Base-by-base conservation (phyloP, 2,329 filamentous ascomycete genomes). In the Colletotrichum liriopes region DNA sequence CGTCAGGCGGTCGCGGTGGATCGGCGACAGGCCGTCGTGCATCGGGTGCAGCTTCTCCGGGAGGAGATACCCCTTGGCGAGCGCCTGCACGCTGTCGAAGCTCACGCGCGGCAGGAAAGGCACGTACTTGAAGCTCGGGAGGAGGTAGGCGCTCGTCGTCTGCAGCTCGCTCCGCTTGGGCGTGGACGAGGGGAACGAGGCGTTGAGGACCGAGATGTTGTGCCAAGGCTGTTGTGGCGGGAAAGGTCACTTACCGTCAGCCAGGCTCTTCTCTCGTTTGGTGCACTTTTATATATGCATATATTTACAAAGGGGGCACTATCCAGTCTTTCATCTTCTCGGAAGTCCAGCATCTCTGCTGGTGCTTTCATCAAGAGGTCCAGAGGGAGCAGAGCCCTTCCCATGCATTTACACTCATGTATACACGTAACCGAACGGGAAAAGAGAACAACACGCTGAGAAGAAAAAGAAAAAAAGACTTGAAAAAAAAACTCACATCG, bases 121-220 rank as follows among this genome's bases (percentile, higher is more conserved):
- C 20, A 97, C 85, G 81, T 95, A 95, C 82, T 91, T 92, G 86
- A 98, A 98, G 80, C 90, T 91, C 2, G 95, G 95, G 41, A 98
- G 89, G 26, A 98, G 86, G 78, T 96, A 93, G 1, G 89, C 93
- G 1, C 93, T 94, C 0, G 88, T 88, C 26, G 81, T 88, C 79
- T 87, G 86, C 67, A 87, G 80, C 65, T 85, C 81, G 18, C 75
- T 78, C 35, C 85, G 82, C 43, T 81, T 81, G 2, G 83, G 84
- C n/a, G 82, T 79, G 9, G 87, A 87, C 41, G 92, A 89, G 12
- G 88, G 85, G 76, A 98, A 92, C 0, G 94, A 97, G 16, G 93
- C 89, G 77, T 94, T 94, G 29, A 94, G 90, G 67, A 96, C 85
- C 35, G 94, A 89, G 69, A 97, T 83, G 80, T 95, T 94, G 82